Conservation (phyloP, 345 rosid genomes). For the Passiflora organensis region DNA sequence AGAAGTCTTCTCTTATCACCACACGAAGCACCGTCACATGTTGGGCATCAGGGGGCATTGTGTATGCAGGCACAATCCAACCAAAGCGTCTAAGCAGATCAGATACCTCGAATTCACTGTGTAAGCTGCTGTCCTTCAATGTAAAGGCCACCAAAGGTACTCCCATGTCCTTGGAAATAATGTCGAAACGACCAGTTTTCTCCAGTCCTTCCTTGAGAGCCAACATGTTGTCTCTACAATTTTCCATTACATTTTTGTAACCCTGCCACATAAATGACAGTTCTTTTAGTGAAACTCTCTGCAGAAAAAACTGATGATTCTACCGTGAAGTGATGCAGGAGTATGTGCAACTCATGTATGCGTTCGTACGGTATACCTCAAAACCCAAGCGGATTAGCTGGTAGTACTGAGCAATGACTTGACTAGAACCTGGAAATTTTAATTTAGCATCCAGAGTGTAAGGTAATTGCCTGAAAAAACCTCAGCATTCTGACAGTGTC, state of each 20-base stretch:
- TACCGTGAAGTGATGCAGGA: too few species aligned
- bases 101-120: conserved; percentile 23
- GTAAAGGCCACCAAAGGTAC: conserved; percentile 30
- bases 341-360: too few species aligned
- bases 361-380: conserved; percentile 24
- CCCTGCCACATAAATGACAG: conserved; percentile 9
- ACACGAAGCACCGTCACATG: conserved; percentile 25
- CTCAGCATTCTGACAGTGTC: background rate
- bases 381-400: conserved; percentile 25
- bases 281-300: too few species aligned
- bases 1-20: conserved; percentile 26
- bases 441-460: too few species aligned
- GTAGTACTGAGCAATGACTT: conserved; percentile 27
- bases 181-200: conserved; percentile 19
- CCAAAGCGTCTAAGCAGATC: conserved; percentile 26
- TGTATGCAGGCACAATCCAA: conserved; percentile 32
- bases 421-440: conserved; percentile 21
- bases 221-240: conserved; percentile 31
- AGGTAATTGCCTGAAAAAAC: background rate
- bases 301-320: too few species aligned
- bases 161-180: conserved; percentile 22
- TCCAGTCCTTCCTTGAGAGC: conserved; percentile 22
- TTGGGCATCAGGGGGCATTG: conserved; percentile 30
- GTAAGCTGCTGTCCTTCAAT: conserved; percentile 17
- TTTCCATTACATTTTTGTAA: conserved; percentile 21